These are phyloP conservation scores for Aeschynomene evenia DNA, from an alignment of 306 rosid species.

Conservation along the genomic window DNA sequence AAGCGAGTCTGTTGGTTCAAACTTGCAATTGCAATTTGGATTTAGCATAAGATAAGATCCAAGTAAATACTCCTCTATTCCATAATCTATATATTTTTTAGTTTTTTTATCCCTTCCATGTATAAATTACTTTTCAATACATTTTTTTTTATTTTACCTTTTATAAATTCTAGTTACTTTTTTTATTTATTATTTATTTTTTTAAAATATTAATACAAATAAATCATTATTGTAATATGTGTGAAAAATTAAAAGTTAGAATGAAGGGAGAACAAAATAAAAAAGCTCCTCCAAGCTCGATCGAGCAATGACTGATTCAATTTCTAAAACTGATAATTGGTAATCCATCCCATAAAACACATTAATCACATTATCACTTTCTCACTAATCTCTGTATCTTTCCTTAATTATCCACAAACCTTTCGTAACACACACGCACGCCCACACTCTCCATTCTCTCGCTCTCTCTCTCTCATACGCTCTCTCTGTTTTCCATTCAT, in stretches of 20 bases:
- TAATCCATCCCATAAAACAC: background rate
- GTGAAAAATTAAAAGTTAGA: no score
- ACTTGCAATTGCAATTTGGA: background rate
- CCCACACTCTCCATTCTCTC: background rate
- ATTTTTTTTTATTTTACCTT: no score
- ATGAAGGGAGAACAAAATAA: background rate
- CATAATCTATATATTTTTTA: no score
- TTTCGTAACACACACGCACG: slow-evolving; percentile 9
- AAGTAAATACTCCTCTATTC: no score
- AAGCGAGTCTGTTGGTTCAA: background rate
- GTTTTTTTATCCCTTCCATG: no score
- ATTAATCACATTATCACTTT: background rate
- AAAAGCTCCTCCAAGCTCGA: background rate
- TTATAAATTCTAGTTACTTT: no score
- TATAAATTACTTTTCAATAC: no score
- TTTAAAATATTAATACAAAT: no score
- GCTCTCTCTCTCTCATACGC: slow-evolving; percentile 14
- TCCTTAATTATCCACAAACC: slow-evolving; percentile 25
- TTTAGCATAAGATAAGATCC: background rate
- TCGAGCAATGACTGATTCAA: background rate
- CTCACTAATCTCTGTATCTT: background rate
- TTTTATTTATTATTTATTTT: no score
- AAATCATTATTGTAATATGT: no score
- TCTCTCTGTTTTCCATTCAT: background rate
- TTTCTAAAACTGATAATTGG: slow-evolving; percentile 5